Evolutionary conservation across 1,139 yeast species (phyloP).

Genomic region (Geotrichum citri-aurantii): DNA sequence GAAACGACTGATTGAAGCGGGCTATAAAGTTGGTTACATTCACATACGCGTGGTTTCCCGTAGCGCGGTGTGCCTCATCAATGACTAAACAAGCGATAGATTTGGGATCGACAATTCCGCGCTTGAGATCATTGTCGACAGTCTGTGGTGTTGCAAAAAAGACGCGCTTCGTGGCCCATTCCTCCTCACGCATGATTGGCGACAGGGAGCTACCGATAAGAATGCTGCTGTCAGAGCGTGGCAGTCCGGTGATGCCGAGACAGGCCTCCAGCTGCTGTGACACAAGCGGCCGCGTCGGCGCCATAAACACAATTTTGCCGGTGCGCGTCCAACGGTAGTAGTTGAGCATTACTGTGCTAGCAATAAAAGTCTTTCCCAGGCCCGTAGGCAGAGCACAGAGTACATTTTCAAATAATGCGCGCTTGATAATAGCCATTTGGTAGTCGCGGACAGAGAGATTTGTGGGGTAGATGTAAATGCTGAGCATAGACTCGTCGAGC

Average conservation of each 20-base stretch:
- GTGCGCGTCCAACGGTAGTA: constrained; percentile 74
- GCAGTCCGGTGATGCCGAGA: constrained; percentile 78
- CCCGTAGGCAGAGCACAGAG: constrained; percentile 96
- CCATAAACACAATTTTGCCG: constrained; percentile 84
- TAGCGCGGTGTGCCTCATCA: constrained; percentile 95
- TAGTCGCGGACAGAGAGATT: constrained; percentile 81
- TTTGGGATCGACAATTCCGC: constrained; percentile 72
- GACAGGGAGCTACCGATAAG: constrained; percentile 49
- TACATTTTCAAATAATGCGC: constrained; percentile 66
- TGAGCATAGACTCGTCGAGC: constrained; percentile 41
- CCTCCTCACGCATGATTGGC: constrained; percentile 45
- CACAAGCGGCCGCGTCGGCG: constrained; percentile 96
- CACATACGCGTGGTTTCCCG: constrained; percentile 84
- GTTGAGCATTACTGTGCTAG: constrained; percentile 89
- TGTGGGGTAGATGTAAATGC: constrained; percentile 72
- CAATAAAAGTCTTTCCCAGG: constrained; percentile 93
- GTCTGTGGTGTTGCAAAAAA: constrained; percentile 97
- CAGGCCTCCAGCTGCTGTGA: constrained; percentile 97
- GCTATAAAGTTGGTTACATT: constrained; percentile 66
- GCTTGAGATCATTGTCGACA: constrained; percentile 78
- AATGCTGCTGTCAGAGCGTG: constrained; percentile 70
- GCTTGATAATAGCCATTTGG: constrained; percentile 71
- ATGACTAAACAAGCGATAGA: constrained; percentile 69
- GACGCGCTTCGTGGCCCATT: constrained; percentile 72
- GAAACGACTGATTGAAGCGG: constrained; percentile 58